These are phyloP conservation scores for Cetraspora pellucida DNA, from an alignment of 192 early-diverging fungal species.

Conservation along the genomic window DNA sequence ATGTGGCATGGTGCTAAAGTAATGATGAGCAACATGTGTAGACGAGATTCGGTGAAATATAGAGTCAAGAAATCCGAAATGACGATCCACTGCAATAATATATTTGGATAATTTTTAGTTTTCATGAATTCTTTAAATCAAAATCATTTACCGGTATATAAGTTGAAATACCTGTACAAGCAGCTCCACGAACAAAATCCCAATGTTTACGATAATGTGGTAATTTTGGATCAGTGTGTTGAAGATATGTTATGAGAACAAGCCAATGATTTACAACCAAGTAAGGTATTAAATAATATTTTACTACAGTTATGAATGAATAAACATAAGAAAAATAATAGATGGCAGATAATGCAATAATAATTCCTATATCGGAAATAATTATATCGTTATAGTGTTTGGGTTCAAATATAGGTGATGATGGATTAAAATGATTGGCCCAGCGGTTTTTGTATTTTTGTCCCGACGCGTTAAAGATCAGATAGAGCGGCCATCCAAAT, in stretches of 20 bases:
- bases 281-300: conserved; percentile 92
- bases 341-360: conserved; percentile 56
- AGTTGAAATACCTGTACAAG: conserved; percentile 48
- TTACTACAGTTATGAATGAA: conserved; percentile 63
- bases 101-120: neutral
- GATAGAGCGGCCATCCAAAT: conserved; percentile 90
- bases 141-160: neutral
- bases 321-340: conserved; percentile 53
- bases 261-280: conserved; percentile 93
- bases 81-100: conserved; percentile 78
- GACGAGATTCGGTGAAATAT: conserved; percentile 83
- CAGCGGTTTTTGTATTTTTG: conserved; percentile 68
- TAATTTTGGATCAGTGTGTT: conserved; percentile 86
- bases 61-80: conserved; percentile 85
- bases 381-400: conserved; percentile 72
- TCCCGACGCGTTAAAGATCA: conserved; percentile 76
- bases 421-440: conserved; percentile 88
- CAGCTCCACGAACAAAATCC: conserved; percentile 92
- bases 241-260: conserved; percentile 93
- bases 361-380: conserved; percentile 75
- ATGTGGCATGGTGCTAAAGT: conserved; percentile 98
- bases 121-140: too few species aligned
- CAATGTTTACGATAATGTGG: conserved; percentile 92
- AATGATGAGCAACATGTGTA: conserved; percentile 94
- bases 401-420: conserved; percentile 76